These are phyloP conservation scores for Gnetum montanum DNA, from an alignment of 75 land plant species.

Conservation along the genomic window DNA sequence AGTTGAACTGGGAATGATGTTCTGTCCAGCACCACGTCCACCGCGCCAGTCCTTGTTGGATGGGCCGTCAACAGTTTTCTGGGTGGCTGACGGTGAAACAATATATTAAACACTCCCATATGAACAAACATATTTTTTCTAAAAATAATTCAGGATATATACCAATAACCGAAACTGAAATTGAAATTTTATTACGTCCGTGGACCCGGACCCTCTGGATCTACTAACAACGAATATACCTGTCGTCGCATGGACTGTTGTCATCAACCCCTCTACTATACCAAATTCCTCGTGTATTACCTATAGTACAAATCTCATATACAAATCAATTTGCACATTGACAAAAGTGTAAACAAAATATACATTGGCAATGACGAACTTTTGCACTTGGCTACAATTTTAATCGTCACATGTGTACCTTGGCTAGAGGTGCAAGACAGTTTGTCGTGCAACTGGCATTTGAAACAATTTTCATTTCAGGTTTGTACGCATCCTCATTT, in stretches of 20 bases:
- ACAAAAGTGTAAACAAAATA: neutral
- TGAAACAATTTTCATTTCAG: constrained; percentile 81
- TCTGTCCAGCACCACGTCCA: constrained; percentile 20
- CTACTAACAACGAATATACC: no score
- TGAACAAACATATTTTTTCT: no score
- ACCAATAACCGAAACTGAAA: no score
- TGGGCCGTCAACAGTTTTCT: constrained; percentile 23
- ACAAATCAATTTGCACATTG: neutral
- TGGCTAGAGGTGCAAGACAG: constrained; percentile 96
- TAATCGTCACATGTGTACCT: constrained; percentile 27
- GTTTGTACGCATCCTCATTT: constrained; percentile 64
- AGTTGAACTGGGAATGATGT: constrained; percentile 23
- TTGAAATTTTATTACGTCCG: no score
- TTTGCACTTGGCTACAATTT: neutral
- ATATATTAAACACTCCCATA: no score
- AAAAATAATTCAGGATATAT: no score
- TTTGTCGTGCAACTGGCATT: constrained; percentile 99
- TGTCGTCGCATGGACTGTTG: constrained; percentile 39
- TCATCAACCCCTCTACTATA: constrained; percentile 44
- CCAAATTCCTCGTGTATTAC: constrained; percentile 39
- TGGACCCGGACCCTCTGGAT: no score
- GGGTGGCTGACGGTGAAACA: constrained; percentile 19
- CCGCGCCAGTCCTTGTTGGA: constrained; percentile 25
- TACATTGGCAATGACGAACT: neutral
- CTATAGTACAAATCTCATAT: constrained; percentile 6